Conservation (phyloP, 176 grass and related monocot species). For the Panicum miliaceum region DNA sequence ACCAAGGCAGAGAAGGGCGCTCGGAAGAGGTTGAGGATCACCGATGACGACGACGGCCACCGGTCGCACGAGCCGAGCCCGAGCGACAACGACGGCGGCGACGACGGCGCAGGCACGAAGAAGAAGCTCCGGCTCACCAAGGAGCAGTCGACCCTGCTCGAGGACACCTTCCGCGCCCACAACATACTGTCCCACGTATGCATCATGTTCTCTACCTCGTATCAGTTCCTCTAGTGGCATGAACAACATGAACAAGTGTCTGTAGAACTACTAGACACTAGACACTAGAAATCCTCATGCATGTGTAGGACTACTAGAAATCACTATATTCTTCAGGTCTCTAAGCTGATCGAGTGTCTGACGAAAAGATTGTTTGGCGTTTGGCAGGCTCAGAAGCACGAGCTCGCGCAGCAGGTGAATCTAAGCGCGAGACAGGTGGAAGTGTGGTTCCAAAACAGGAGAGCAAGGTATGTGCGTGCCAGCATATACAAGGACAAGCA, state of each 20-base stretch:
- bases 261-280: too few relatives aligned
- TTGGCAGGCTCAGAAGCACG: slow-evolving; percentile 65
- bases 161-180: slow-evolving; percentile 60
- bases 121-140: slow-evolving; percentile 80
- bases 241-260: background rate
- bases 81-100: slow-evolving; percentile 16
- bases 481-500: background rate
- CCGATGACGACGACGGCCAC: background rate
- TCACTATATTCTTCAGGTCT: background rate
- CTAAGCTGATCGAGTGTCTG: background rate
- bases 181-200: slow-evolving; percentile 71
- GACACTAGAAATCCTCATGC: background rate
- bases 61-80: slow-evolving; percentile 2
- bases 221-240: background rate
- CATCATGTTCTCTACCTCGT: background rate
- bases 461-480: slow-evolving; percentile 56
- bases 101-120: slow-evolving; percentile 20
- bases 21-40: background rate
- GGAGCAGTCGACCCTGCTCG: slow-evolving; percentile 63
- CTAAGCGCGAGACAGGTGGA: slow-evolving; percentile 76
- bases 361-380: background rate
- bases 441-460: slow-evolving; percentile 94
- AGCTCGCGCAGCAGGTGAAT: slow-evolving; percentile 65
- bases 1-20: slow-evolving; percentile 18
- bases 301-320: background rate